These are phyloP conservation scores for Populus tomentosa DNA, from an alignment of 441 rosid species.

Conservation along the genomic window DNA sequence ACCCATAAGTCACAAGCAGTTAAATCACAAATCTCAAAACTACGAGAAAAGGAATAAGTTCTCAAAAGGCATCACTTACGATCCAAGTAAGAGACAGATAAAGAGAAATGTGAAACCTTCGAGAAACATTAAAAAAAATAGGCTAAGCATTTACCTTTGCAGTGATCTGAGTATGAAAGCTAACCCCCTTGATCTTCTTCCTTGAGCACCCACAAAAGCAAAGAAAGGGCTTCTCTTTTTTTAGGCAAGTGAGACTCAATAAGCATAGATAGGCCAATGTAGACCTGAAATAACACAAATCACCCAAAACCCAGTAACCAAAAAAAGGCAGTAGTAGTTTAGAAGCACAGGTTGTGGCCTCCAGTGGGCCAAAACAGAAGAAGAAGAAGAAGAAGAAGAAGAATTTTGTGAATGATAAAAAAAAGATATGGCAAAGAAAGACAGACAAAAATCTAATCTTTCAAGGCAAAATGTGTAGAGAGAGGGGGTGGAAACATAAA, in stretches of 20 bases:
- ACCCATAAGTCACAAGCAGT: constrained; percentile 1
- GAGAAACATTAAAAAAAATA: constrained; percentile 5
- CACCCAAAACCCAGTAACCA: constrained; percentile 29
- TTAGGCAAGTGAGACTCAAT: constrained; percentile 33
- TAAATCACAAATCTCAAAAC: constrained; percentile 15
- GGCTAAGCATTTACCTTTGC: constrained; percentile 39
- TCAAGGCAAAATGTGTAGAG: constrained; percentile 23
- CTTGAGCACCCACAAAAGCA: constrained; percentile 36
- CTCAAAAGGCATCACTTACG: constrained; percentile 54
- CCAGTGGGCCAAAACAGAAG: constrained; percentile 22
- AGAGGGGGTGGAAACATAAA: constrained; percentile 14
- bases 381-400: background rate
- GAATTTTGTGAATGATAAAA: constrained; percentile 16
- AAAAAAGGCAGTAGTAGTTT: constrained; percentile 28
- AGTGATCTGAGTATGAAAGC: constrained; percentile 27
- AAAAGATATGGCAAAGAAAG: constrained; percentile 30
- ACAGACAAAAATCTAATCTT: constrained; percentile 36
- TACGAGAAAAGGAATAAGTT: constrained; percentile 13
- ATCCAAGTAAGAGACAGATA: constrained; percentile 53
- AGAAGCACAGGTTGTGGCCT: constrained; percentile 29
- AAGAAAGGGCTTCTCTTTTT: constrained; percentile 27
- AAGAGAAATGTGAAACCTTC: constrained; percentile 19
- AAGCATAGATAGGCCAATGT: constrained; percentile 45
- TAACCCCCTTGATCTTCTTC: constrained; percentile 51
- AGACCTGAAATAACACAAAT: constrained; percentile 34